phyloP scores from a whole-genome alignment of 1,284 basidiomycete genomes.

The Ganoderma leucocontextum region DNA sequence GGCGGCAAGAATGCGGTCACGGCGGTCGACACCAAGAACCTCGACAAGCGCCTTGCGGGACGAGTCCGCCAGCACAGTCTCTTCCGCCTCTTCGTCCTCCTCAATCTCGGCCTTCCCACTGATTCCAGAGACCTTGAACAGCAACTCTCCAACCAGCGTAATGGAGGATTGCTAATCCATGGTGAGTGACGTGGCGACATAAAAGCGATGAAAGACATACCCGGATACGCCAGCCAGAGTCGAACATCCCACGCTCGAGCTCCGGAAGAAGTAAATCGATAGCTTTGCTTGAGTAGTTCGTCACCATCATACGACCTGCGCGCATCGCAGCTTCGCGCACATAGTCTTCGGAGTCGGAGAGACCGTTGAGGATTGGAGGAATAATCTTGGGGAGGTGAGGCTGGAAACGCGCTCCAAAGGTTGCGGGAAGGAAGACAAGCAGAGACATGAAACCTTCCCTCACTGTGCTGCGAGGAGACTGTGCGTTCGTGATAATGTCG shows the following conservation, averaged over 20 bases:
- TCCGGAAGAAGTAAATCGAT: conserved; percentile 96
- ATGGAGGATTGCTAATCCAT: conserved; percentile 86
- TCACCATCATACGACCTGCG: conserved; percentile 98
- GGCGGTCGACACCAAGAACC: conserved; percentile 87
- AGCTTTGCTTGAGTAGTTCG: conserved; percentile 92
- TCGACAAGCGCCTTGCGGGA: conserved; percentile 89
- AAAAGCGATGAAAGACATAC: conserved; percentile 53
- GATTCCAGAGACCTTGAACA: conserved; percentile 99
- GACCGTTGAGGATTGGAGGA: conserved; percentile 89
- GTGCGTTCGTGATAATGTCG: conserved; percentile 92
- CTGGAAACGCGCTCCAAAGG: conserved; percentile 95
- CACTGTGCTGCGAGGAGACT: conserved; percentile 90
- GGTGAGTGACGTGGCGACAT: conserved; percentile 12
- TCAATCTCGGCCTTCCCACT: conserved; percentile 90
- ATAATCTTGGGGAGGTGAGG: conserved; percentile 97
- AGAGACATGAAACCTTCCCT: conserved; percentile 99
- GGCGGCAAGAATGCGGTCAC: conserved; percentile 91
- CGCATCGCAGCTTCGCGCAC: conserved; percentile 97
- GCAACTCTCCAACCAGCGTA: conserved; percentile 93
- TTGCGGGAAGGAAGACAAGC: conserved; percentile 95
- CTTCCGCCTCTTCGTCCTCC: conserved; percentile 77
- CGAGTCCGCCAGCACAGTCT: conserved; percentile 74
- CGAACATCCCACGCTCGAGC: conserved; percentile 95
- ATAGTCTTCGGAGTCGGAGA: conserved; percentile 95
- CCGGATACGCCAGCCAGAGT: conserved; percentile 93